Evolutionary conservation across 257 asterid genomes (phyloP), one percentile per base, ranked within the genome.

Genomic region (Ehretia macrophylla): DNA sequence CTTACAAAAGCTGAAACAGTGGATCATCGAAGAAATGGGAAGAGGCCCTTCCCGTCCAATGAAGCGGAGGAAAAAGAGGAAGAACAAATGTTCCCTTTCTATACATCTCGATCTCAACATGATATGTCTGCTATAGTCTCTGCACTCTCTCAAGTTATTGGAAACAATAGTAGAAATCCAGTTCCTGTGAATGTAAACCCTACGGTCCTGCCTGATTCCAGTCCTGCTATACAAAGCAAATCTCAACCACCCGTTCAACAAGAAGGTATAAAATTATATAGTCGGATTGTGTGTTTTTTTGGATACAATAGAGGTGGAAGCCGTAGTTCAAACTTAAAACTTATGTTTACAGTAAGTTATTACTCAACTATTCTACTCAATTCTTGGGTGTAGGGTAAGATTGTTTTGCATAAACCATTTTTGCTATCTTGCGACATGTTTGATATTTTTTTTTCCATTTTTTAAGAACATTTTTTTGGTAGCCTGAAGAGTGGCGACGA

Each of bases 131-230:
- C 83, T 62, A 84, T 90, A 82, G 95, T 90, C 64, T 72, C 85
- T 53, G 95, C 77, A 5, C 97, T 90, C 47, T 90, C 97, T 55
- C 97, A 81, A 76, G 97, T 90, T 35, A 77, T 86, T 38, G 95
- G 97, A 11, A 71, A 51, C 68, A 63, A 76, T 13, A 69, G 58
- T 21, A 19, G 55, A 14, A 51, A 46, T 11, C 51, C 69, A 0
- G 50, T 60, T n/a, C 39, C 68, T 8, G 1, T 38, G 23, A 56
- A 22, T 47, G 75, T 49, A 12, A 62, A 38, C 56, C 44, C 73
- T 18, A 10, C 51, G 18, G 12, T 68, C 10, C 61, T 56, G 8
- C 52, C 38, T 32, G 42, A 50, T 4, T 42, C 76, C 0, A 46
- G 40, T 69, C 64, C 56, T 50, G 14, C 70, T 49, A 32, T 27